phyloP scores from a whole-genome alignment of 2,329 filamentous ascomycete species.

The Botrytis tulipae region DNA sequence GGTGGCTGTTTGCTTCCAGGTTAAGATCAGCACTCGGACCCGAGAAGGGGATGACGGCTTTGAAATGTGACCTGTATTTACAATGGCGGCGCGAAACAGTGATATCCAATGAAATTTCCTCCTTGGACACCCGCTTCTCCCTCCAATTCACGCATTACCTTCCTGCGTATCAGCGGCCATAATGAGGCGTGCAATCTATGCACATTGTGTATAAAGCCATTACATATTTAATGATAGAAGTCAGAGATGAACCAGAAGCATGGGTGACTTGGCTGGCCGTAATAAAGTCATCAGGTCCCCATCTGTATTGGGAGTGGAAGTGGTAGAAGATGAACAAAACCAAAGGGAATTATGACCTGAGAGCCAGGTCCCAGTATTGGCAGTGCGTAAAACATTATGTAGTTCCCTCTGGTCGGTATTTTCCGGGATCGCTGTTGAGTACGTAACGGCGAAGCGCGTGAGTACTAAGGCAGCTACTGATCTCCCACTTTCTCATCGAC shows the following conservation, averaged over 20 bases:
- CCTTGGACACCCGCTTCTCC: background rate
- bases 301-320: slow-evolving; percentile 75
- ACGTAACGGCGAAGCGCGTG: background rate
- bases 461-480: background rate
- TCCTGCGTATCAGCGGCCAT: background rate
- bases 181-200: background rate
- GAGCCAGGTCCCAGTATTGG: slow-evolving; percentile 72
- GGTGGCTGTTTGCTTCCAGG: too few species aligned
- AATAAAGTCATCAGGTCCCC: slow-evolving; percentile 79
- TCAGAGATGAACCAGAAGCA: background rate
- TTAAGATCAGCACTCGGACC: too few species aligned
- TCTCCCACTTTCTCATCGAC: background rate
- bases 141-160: background rate
- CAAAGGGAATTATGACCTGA: slow-evolving; percentile 68
- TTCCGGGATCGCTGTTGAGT: background rate
- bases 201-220: too few species aligned
- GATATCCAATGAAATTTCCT: background rate
- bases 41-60: too few species aligned
- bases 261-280: slow-evolving; percentile 37
- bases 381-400: slow-evolving; percentile 69
- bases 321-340: slow-evolving; percentile 79
- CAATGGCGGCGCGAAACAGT: too few species aligned
- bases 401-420: background rate
- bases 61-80: background rate
- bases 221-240: background rate